phyloP scores from a whole-genome alignment of 108 stramenopile genomes.

The Skeletonema marinoi region DNA sequence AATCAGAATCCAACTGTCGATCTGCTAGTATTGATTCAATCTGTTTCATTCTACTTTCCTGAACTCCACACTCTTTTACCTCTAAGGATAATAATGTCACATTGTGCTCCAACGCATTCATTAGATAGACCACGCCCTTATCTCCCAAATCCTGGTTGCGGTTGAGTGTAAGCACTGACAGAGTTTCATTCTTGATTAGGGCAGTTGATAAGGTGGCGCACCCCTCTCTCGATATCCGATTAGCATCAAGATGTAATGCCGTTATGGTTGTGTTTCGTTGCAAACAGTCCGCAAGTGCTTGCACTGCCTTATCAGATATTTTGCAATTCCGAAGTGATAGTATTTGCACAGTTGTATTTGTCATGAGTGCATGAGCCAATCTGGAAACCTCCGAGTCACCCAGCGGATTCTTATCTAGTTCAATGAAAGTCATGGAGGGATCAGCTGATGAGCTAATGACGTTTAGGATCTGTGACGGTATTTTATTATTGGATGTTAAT shows the following conservation, averaged over 20 bases:
- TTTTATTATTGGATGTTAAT: conserved; percentile 12
- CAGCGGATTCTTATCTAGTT: conserved; percentile 4
- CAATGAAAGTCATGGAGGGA: conserved; percentile 15
- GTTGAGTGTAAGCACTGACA: conserved; percentile 14
- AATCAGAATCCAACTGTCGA: conserved; percentile 33
- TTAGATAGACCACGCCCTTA: conserved; percentile 22
- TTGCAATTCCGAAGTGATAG: conserved; percentile 4
- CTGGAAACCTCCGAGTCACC: conserved; percentile 22
- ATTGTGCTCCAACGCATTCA: conserved; percentile 27
- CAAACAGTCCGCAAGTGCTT: conserved; percentile 5
- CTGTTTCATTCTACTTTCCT: conserved; percentile 6
- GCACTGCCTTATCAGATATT: conserved; percentile 11
- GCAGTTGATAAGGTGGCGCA: conserved; percentile 18
- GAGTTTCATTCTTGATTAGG: conserved; percentile 31
- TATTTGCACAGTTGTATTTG: conserved; percentile 9
- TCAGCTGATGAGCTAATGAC: conserved; percentile 10
- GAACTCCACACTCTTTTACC: conserved; percentile 11
- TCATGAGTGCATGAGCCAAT: conserved; percentile 14
- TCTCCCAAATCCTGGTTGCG: conserved; percentile 23
- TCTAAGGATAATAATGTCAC: conserved; percentile 15
- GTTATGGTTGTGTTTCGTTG: conserved; percentile 7
- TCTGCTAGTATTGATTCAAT: conserved; percentile 22
- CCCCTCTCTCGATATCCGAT: conserved; percentile 22
- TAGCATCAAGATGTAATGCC: conserved; percentile 23
- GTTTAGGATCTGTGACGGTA: conserved; percentile 20